Evolutionary conservation across 1,284 basidiomycete genomes (phyloP), one percentile per base, ranked within the genome.

Genomic region (Ustilago vetiveriae): DNA sequence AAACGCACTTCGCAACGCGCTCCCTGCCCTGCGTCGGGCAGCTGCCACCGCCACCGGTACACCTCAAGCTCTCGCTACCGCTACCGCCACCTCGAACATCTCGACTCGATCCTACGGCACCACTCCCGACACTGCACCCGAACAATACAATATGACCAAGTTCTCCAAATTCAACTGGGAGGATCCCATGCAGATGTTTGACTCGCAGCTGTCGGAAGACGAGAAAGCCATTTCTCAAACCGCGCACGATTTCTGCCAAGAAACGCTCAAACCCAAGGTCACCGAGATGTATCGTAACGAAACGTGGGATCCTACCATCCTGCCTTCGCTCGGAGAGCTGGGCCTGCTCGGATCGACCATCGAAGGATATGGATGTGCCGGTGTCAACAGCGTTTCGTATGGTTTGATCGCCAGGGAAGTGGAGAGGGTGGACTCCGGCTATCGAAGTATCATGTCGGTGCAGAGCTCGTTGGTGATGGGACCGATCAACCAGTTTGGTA

Each of bases 381-480:
- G 95, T n/a, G 90, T 89, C 22, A 91, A 89, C 78, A 89, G 88
- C 72, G 92, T 95, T 19, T 91, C 94, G 0, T 98, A 97, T 76
- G 95, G 95, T 7, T 85, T 98, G 29, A 91, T 98, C 74, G 91
- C 93, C 2, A 86, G 95, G 41, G 94, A 97, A 82, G 89, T 98
- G 5, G 94, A 98, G 84, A 85, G 92, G 49, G 89, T 98, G 35
- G 95, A 98, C 82, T 96, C 93, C 1, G 95, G 95, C 3, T 98
- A 96, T 82, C 89, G 94, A 30, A 94, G 91, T 6, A 94, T 90
- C n/a, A 90, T 94, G 81, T 94, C 92, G 24, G 95, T 98, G 1
- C 95, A 98, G 82, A 93, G 91, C 0, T 95, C 92, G 6, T 86
- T 98, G 29, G 92, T 95, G n/a, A 98, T 98, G 94, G 92, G 95